These are phyloP conservation scores for Blastobotrys attinorum DNA, from an alignment of 805 yeast genomes.

Conservation along the genomic window DNA sequence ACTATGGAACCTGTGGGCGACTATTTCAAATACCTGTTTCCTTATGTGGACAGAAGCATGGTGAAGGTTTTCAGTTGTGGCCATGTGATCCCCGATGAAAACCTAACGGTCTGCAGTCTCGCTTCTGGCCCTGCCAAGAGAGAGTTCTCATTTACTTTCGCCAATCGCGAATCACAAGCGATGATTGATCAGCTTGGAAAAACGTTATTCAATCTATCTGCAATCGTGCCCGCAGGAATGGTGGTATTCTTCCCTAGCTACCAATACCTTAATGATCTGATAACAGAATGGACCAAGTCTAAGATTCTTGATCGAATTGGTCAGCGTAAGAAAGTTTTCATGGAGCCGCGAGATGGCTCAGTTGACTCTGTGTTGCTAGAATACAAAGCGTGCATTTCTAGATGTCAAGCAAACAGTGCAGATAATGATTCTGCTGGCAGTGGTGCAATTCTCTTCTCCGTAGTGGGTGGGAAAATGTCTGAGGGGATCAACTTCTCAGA, in stretches of 20 bases:
- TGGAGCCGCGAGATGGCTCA: conserved; percentile 44
- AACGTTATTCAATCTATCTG: conserved; percentile 36
- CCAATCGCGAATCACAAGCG: conserved; percentile 40
- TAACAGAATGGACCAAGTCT: conserved; percentile 43
- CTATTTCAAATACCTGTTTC: conserved; percentile 57
- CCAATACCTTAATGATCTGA: conserved; percentile 49
- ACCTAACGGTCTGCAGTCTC: conserved; percentile 55
- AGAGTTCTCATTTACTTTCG: conserved; percentile 60
- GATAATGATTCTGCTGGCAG: conserved; percentile 18
- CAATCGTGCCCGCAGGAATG: conserved; percentile 58
- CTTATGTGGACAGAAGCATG: conserved; percentile 37
- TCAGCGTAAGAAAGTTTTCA: conserved; percentile 34
- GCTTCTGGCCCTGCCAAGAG: conserved; percentile 20
- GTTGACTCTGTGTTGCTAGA: conserved; percentile 41
- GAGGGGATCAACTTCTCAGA: conserved; percentile 93
- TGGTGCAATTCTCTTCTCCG: conserved; percentile 71
- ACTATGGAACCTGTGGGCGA: conserved; percentile 90
- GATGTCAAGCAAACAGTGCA: no score
- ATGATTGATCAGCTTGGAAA: conserved; percentile 47
- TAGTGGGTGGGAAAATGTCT: conserved; percentile 87
- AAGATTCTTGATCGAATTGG: conserved; percentile 24
- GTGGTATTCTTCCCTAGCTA: conserved; percentile 86
- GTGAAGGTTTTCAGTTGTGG: conserved; percentile 63
- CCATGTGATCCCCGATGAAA: conserved; percentile 70
- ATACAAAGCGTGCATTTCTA: conserved; percentile 28